Evolutionary conservation across 345 rosid species (phyloP).

Genomic region (Dimocarpus longan): DNA sequence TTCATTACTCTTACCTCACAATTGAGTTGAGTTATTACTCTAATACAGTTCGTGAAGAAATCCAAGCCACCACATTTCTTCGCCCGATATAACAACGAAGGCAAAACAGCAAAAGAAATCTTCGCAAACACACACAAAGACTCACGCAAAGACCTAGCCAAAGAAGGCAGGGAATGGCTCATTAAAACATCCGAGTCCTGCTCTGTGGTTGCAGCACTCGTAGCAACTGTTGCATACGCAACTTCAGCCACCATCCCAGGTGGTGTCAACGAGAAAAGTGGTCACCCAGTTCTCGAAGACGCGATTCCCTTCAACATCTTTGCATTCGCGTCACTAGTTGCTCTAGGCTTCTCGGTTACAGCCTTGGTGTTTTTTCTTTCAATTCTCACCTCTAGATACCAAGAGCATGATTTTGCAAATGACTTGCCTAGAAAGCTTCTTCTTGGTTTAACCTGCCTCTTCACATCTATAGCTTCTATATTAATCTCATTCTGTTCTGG

Average conservation of each 20-base stretch:
- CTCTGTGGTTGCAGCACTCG: conserved; percentile 37
- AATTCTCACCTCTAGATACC: conserved; percentile 28
- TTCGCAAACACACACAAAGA: conserved; percentile 18
- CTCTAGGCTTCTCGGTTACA: conserved; percentile 29
- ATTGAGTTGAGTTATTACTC: no score
- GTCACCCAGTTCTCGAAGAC: background rate
- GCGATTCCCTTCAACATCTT: conserved; percentile 10
- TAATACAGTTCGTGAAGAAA: conserved; percentile 29
- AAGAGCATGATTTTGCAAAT: conserved; percentile 20
- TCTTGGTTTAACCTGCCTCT: conserved; percentile 21
- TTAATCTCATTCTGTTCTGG: conserved; percentile 30
- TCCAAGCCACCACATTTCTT: conserved; percentile 26
- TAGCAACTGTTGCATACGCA: conserved; percentile 39
- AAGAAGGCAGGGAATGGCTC: conserved; percentile 29
- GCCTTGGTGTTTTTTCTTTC: conserved; percentile 25
- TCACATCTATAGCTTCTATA: conserved; percentile 28
- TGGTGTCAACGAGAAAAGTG: background rate
- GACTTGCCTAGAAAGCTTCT: conserved; percentile 25
- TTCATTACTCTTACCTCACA: no score
- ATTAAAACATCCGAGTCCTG: conserved; percentile 36
- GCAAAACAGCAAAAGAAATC: conserved; percentile 29
- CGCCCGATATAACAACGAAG: conserved; percentile 11
- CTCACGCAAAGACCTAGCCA: conserved; percentile 19
- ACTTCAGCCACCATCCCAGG: conserved; percentile 35
- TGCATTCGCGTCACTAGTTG: conserved; percentile 28